These are phyloP conservation scores for Pilobolus umbonatus DNA, from an alignment of 192 early-diverging fungal genomes.

Conservation along the genomic window DNA sequence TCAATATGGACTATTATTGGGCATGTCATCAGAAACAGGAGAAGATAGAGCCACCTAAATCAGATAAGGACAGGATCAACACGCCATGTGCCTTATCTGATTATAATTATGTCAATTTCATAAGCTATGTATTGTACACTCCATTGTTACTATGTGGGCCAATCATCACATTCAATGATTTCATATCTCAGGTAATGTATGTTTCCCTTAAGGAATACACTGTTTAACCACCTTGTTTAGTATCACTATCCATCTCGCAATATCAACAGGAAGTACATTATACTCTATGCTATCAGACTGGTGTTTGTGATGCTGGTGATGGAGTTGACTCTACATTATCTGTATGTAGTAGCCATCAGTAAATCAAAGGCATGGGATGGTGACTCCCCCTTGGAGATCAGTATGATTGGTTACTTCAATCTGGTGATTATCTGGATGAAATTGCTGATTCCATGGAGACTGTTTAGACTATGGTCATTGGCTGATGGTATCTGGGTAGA, in stretches of 20 bases:
- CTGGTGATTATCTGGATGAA: slow-evolving; percentile 93
- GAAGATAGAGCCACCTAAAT: slow-evolving; percentile 18
- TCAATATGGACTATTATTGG: slow-evolving; percentile 93
- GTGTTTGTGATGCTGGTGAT: slow-evolving; percentile 61
- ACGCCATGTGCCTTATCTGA: slow-evolving; percentile 49
- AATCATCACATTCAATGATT: slow-evolving; percentile 92
- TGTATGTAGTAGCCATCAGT: slow-evolving; percentile 90
- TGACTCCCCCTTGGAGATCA: slow-evolving; percentile 75
- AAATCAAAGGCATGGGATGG: slow-evolving; percentile 81
- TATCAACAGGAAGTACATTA: slow-evolving; percentile 26
- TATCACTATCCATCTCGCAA: slow-evolving; percentile 50
- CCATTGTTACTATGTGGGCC: slow-evolving; percentile 92
- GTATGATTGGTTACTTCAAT: slow-evolving; percentile 85
- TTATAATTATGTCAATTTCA: slow-evolving; percentile 75
- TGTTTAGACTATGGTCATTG: slow-evolving; percentile 94
- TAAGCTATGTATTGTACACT: slow-evolving; percentile 77
- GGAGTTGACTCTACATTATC: slow-evolving; percentile 84
- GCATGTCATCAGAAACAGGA: slow-evolving; percentile 37
- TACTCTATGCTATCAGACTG: slow-evolving; percentile 69
- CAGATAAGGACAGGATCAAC: slow-evolving; percentile 57
- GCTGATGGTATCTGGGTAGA: slow-evolving; percentile 81
- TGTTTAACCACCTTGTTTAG: slow-evolving; percentile 15
- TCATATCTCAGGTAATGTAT: slow-evolving; percentile 67
- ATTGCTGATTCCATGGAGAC: slow-evolving; percentile 94
- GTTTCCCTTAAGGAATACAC: not conserved